These are phyloP conservation scores for Penicillium sp. DNA, from an alignment of 2,329 filamentous ascomycete species.

Conservation along the genomic window DNA sequence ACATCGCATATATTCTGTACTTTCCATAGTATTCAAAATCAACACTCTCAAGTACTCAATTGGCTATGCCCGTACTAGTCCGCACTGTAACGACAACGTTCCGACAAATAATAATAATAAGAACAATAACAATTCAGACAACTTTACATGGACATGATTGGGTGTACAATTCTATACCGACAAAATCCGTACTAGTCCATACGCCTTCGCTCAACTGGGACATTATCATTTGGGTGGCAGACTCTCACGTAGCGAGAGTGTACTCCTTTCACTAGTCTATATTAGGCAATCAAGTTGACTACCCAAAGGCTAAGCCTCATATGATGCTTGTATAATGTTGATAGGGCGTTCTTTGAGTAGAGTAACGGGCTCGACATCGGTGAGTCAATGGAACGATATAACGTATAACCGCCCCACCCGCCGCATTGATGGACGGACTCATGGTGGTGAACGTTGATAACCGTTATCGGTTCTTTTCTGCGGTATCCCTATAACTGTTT, in stretches of 20 bases:
- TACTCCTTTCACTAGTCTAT: too few species aligned
- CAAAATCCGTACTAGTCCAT: too few species aligned
- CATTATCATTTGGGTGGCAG: too few species aligned
- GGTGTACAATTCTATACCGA: too few species aligned
- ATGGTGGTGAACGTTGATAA: background rate
- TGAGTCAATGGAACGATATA: background rate
- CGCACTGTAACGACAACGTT: background rate
- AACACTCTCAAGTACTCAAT: background rate
- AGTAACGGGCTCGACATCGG: background rate
- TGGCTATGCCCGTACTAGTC: background rate
- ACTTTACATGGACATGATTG: too few species aligned
- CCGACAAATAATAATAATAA: background rate
- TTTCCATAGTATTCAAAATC: conserved; percentile 5
- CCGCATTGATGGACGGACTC: background rate
- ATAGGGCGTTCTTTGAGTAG: background rate
- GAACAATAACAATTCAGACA: too few species aligned
- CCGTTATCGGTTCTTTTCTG: background rate
- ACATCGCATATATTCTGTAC: conserved; percentile 1
- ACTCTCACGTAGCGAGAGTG: too few species aligned
- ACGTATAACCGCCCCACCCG: background rate
- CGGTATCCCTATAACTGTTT: background rate
- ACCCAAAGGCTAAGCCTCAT: too few species aligned
- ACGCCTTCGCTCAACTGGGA: too few species aligned
- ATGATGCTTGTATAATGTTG: too few species aligned
- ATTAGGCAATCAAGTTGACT: too few species aligned